phyloP scores from a whole-genome alignment of 1,284 basidiomycete genomes.

The Cystodermella granulosa region DNA sequence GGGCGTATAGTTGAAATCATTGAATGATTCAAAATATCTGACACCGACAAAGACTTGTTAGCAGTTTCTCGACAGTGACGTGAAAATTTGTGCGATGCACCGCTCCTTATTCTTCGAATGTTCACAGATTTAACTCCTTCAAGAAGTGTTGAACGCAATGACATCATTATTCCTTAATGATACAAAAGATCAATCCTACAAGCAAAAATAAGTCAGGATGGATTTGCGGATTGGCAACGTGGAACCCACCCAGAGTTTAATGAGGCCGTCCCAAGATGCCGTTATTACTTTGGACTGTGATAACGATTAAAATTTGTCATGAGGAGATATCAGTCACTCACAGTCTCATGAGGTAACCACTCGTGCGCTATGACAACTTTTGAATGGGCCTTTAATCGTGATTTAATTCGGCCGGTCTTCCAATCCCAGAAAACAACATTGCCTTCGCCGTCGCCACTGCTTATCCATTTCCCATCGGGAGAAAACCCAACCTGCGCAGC shows the following conservation, averaged over 20 bases:
- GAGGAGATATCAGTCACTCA: constrained; percentile 43
- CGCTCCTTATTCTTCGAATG: too few species aligned
- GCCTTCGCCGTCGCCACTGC: constrained; percentile 90
- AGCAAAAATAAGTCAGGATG: constrained; percentile 2
- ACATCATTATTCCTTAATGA: constrained; percentile 22
- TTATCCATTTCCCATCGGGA: constrained; percentile 96
- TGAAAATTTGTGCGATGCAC: too few species aligned
- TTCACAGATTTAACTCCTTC: too few species aligned
- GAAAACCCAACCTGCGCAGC: constrained; percentile 96
- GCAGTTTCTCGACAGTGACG: too few species aligned
- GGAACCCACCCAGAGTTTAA: constrained; percentile 97
- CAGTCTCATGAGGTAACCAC: constrained; percentile 96
- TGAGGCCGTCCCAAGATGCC: constrained; percentile 94
- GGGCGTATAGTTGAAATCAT: too few species aligned
- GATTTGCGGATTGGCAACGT: constrained; percentile 12
- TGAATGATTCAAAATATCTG: too few species aligned
- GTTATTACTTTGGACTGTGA: constrained; percentile 88
- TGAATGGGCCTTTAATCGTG: constrained; percentile 80
- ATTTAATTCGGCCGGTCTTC: constrained; percentile 95
- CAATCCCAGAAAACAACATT: constrained; percentile 99
- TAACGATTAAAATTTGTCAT: constrained; percentile 10
- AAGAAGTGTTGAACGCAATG: too few species aligned
- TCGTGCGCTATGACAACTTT: constrained; percentile 96
- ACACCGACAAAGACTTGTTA: too few species aligned
- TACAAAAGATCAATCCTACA: constrained; percentile 9